Conservation (phyloP, 75 land plant species). For the Chamaecyparis obtusa region DNA sequence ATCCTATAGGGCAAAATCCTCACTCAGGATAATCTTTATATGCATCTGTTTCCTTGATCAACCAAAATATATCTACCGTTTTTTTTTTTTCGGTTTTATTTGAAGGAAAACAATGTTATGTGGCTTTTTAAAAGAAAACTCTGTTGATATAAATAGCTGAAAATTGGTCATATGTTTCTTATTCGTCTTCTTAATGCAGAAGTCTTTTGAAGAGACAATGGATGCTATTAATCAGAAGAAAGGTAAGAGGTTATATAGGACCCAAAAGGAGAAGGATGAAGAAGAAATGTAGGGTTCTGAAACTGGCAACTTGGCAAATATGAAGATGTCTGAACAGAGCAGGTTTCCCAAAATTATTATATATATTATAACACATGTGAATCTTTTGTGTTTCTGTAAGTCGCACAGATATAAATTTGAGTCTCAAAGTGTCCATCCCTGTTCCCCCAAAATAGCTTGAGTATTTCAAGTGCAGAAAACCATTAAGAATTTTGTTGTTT, state of each 20-base stretch:
- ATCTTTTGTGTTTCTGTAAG: neutral
- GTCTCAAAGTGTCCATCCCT: neutral
- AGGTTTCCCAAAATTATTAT: neutral
- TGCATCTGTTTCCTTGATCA: neutral
- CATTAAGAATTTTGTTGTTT: neutral
- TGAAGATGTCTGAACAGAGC: neutral
- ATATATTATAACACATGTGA: neutral
- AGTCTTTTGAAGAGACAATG: constrained; percentile 4
- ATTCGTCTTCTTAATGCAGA: neutral
- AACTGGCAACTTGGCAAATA: neutral
- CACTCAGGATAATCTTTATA: neutral
- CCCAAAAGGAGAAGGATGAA: neutral
- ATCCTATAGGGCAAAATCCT: too few species aligned
- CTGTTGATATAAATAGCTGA: neutral
- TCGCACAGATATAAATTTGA: neutral
- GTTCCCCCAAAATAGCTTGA: neutral
- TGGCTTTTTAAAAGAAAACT: neutral
- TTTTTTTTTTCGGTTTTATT: neutral
- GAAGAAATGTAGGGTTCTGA: neutral
- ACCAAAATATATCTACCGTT: neutral
- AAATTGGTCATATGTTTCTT: neutral
- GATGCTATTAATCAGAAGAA: neutral
- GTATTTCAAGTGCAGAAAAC: neutral
- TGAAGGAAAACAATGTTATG: neutral
- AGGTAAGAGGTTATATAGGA: neutral